Conservation (phyloP, 805 yeast genomes). For the Candida hungchunana region DNA sequence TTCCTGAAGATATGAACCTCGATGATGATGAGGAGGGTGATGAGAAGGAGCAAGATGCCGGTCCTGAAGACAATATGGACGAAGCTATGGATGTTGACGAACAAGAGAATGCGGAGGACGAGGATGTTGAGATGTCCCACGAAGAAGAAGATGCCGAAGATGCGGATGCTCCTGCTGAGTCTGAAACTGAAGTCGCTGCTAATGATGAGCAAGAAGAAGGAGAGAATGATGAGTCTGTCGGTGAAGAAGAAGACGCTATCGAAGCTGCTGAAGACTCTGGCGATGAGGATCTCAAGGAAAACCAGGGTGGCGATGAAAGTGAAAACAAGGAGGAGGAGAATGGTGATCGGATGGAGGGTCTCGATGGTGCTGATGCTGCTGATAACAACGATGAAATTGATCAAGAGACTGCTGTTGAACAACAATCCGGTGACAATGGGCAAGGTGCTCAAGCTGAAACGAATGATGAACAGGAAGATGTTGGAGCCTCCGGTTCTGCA, state of each 20-base stretch:
- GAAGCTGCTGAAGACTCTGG: conserved; percentile 33
- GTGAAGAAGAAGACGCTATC: conserved; percentile 28
- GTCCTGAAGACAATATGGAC: conserved; percentile 32
- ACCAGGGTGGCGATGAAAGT: conserved; percentile 32
- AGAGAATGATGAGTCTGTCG: conserved; percentile 28
- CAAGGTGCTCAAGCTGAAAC: conserved; percentile 57
- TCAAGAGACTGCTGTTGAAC: conserved; percentile 55
- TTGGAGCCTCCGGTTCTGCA: conserved; percentile 63
- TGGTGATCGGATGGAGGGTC: conserved; percentile 46
- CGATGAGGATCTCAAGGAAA: conserved; percentile 29
- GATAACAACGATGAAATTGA: conserved; percentile 46
- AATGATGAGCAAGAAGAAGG: conserved; percentile 32
- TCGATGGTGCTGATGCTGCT: conserved; percentile 45
- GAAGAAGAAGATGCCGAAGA: conserved; percentile 27
- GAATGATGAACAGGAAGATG: conserved; percentile 56
- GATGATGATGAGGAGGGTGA: conserved; percentile 72
- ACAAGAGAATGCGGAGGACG: conserved; percentile 32
- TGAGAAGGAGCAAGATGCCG: conserved; percentile 31
- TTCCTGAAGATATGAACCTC: conserved; percentile 88
- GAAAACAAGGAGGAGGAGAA: conserved; percentile 38
- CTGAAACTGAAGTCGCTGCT: conserved; percentile 26
- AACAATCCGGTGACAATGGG: conserved; percentile 56
- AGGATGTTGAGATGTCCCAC: conserved; percentile 35
- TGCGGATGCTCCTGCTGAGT: conserved; percentile 27
- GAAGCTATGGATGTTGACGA: conserved; percentile 46